Percentiles rank a stretch among this genome's conserved stretches.
These are phyloP conservation scores for Trichophaea hybrida DNA, from an alignment of 2,329 filamentous ascomycete species.

Conservation along the genomic window DNA sequence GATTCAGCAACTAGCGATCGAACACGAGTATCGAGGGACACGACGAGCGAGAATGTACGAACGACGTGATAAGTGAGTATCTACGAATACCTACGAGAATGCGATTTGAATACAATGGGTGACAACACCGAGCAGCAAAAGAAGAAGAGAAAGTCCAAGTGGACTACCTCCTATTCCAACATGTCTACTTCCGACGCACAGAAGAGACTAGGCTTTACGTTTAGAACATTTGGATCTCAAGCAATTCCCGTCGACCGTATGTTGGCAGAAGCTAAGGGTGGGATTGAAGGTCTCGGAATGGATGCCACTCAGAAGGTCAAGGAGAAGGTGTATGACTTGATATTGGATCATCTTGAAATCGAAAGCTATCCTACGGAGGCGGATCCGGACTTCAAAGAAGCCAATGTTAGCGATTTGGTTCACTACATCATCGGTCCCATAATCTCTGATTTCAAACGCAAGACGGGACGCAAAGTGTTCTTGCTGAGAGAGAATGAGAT, in stretches of 20 bases:
- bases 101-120: background rate
- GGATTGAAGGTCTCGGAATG: too few relatives aligned
- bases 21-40: conserved; percentile 1
- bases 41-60: background rate
- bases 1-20: too few relatives aligned
- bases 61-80: too few relatives aligned
- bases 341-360: too few relatives aligned
- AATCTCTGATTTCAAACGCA: too few relatives aligned
- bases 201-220: conserved; percentile 3
- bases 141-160: conserved; percentile 6
- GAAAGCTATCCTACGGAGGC: too few relatives aligned
- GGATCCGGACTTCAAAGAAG: conserved; percentile 9
- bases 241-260: background rate
- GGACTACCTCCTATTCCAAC: conserved; percentile 11
- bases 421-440: background rate
- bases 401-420: conserved; percentile 6
- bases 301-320: conserved; percentile 3
- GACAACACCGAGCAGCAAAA: conserved; percentile 1
- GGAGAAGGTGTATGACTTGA: conserved; percentile 2
- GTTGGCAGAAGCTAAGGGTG: conserved; percentile 1
- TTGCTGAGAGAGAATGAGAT: conserved; percentile 8
- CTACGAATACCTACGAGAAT: conserved; percentile 1
- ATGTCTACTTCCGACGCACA: conserved; percentile 7
- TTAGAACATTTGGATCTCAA: too few relatives aligned
- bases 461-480: conserved; percentile 2